A percentile compares a stretch with the other conserved stretches of the same genome.
phyloP scores from a whole-genome alignment of 164 flowering plant genomes.

The Chimonanthus praecox region DNA sequence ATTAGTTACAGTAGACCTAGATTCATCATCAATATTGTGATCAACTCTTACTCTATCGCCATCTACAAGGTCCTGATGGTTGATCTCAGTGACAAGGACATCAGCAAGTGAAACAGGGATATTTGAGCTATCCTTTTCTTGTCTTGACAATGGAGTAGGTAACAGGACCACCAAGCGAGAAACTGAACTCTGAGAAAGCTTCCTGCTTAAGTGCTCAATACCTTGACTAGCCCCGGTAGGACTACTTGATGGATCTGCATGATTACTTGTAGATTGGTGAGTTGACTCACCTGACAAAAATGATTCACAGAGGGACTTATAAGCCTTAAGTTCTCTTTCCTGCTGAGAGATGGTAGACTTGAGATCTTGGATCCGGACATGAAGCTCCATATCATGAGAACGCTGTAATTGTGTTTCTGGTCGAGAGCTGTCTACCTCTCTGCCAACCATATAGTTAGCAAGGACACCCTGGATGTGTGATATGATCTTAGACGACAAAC shows the following conservation, averaged over 20 bases:
- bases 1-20: background rate
- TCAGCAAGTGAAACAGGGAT: background rate
- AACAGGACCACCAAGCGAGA: background rate
- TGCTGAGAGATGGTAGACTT: background rate
- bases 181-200: background rate
- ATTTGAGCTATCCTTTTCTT: background rate
- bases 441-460: background rate
- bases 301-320: background rate
- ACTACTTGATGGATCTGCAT: background rate
- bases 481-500: background rate
- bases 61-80: background rate
- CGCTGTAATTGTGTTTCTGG: background rate
- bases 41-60: background rate
- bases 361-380: slow-evolving; percentile 1
- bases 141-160: background rate
- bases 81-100: background rate
- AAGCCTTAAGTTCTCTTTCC: slow-evolving; percentile 2
- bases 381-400: background rate
- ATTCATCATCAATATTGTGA: background rate
- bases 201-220: background rate
- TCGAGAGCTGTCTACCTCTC: background rate
- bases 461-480: slow-evolving; percentile 1
- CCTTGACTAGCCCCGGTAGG: background rate
- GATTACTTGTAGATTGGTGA: background rate
- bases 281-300: background rate